Evolutionary conservation across 2,329 filamentous ascomycete genomes (phyloP).

Genomic region (Diaporthe destruens): DNA sequence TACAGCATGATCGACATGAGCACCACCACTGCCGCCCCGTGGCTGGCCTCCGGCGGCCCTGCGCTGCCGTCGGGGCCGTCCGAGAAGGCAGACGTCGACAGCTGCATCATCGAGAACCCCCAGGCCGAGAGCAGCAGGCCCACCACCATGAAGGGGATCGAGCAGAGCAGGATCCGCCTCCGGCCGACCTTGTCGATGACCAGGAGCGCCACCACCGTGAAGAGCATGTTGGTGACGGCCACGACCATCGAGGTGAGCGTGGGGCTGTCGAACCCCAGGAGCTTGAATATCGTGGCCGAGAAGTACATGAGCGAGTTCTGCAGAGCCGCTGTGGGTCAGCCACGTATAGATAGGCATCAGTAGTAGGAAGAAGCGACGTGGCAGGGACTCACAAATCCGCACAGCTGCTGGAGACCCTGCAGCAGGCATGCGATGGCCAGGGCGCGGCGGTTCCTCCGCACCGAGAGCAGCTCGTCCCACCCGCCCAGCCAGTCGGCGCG

Average conservation of each 20-base stretch:
- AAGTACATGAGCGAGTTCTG: conserved; percentile 94
- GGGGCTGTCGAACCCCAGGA: conserved; percentile 82
- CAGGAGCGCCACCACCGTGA: conserved; percentile 80
- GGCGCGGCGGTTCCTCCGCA: conserved; percentile 77
- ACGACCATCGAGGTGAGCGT: conserved; percentile 84
- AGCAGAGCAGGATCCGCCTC: conserved; percentile 82
- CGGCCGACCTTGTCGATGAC: conserved; percentile 85
- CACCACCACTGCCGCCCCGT: conserved; percentile 67
- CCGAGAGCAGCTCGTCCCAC: conserved; percentile 67
- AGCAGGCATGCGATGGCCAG: conserved; percentile 87
- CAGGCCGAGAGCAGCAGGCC: conserved; percentile 79
- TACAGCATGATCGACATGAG: conserved; percentile 84
- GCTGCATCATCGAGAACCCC: conserved; percentile 76
- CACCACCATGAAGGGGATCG: conserved; percentile 84
- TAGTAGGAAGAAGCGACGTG: too few relatives aligned
- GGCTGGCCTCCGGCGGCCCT: conserved; percentile 43
- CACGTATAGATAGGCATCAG: neutral
- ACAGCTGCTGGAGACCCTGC: conserved; percentile 89
- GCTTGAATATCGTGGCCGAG: conserved; percentile 82
- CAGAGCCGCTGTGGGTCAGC: conserved; percentile 30
- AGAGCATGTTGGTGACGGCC: conserved; percentile 84
- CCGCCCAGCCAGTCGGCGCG: conserved; percentile 56
- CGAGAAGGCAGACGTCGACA: conserved; percentile 49
- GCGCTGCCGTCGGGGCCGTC: conserved; percentile 36
- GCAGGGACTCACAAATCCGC: conserved; percentile 76